Evolutionary conservation across 2,329 filamentous ascomycete genomes (phyloP).

Genomic region (Tolypocladium endophyticum): DNA sequence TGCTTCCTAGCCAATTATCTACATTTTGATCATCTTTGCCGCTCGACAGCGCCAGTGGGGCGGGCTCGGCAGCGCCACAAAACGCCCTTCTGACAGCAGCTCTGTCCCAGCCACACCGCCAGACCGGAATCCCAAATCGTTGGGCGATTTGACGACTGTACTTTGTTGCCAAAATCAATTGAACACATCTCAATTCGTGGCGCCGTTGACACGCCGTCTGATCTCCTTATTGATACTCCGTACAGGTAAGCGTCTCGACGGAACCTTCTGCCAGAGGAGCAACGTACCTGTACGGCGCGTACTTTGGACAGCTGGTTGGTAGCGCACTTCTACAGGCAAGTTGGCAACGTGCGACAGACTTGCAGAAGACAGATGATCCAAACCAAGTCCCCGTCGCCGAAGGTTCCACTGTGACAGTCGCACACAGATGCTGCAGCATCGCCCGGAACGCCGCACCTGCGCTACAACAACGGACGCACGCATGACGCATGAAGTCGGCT

Average conservation of each 20-base stretch:
- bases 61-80: too few species aligned
- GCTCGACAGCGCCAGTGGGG: too few species aligned
- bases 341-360: neutral
- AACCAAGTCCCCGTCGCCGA: neutral
- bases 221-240: neutral
- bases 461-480: neutral
- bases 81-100: too few species aligned
- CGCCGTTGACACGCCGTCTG: neutral
- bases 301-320: neutral
- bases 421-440: neutral
- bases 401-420: neutral
- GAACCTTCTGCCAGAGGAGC: neutral
- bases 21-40: too few species aligned
- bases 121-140: neutral
- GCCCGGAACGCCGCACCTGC: neutral
- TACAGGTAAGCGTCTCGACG: neutral
- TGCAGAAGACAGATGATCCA: neutral
- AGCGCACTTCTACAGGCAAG: neutral
- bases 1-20: too few species aligned
- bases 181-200: neutral
- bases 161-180: neutral
- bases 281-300: neutral
- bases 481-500: neutral
- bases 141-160: neutral
- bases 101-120: neutral